Conservation (phyloP, 2,329 filamentous ascomycete genomes). For the Zalaria obscura region DNA sequence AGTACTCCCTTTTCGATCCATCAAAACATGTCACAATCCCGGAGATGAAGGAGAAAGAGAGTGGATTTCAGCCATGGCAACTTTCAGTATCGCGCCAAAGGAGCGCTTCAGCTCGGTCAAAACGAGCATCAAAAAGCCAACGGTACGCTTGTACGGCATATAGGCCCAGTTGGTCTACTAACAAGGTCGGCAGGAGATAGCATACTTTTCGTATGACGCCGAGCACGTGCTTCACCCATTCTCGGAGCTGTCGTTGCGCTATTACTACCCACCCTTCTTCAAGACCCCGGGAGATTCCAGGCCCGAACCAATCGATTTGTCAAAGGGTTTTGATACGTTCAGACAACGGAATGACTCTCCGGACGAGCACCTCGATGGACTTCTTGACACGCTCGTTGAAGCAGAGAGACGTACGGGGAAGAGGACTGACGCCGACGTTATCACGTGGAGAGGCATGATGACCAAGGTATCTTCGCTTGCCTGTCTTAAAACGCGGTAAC, state of each 20-base stretch:
- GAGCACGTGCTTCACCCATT: slow-evolving; percentile 56
- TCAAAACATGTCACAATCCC: too few species aligned
- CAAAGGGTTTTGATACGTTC: slow-evolving; percentile 68
- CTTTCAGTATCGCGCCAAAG: background rate
- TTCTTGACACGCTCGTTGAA: slow-evolving; percentile 61
- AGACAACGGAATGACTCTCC: slow-evolving; percentile 64
- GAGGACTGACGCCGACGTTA: slow-evolving; percentile 59
- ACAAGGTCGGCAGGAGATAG: slow-evolving; percentile 45
- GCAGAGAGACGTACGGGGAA: slow-evolving; percentile 56
- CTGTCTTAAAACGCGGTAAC: background rate
- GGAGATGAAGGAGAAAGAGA: background rate
- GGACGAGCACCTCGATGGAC: slow-evolving; percentile 79
- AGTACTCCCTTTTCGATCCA: too few species aligned
- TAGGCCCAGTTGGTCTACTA: too few species aligned
- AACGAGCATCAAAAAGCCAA: background rate
- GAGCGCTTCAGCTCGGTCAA: background rate
- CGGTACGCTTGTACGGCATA: too few species aligned
- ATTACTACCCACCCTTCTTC: slow-evolving; percentile 61
- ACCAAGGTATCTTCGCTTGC: slow-evolving; percentile 54
- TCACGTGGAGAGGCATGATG: slow-evolving; percentile 98
- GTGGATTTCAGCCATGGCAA: background rate
- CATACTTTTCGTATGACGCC: slow-evolving; percentile 86
- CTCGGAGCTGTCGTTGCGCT: slow-evolving; percentile 67
- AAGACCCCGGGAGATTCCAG: slow-evolving; percentile 8
- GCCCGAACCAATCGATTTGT: slow-evolving; percentile 54